phyloP scores from a whole-genome alignment of 768 basidiomycete genomes.

The Pisolithus albus region DNA sequence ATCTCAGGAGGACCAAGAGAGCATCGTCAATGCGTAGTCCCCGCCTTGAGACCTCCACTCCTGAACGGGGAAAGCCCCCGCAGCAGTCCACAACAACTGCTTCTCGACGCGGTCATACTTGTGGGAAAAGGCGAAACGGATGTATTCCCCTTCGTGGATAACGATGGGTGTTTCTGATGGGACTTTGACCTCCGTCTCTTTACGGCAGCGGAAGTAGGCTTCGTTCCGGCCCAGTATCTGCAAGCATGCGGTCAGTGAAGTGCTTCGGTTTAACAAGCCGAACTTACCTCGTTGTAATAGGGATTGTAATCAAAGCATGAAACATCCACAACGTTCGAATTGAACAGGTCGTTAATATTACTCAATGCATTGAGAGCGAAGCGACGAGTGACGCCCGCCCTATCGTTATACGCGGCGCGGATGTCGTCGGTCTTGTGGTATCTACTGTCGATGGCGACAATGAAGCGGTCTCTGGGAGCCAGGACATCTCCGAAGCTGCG shows the following conservation, averaged over 20 bases:
- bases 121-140: slow-evolving; percentile 1
- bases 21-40: not conserved
- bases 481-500: slow-evolving; percentile 2
- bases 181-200: not conserved
- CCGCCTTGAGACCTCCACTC: not conserved
- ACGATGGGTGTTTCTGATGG: not conserved
- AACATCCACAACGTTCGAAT: not conserved
- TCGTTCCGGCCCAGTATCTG: not conserved
- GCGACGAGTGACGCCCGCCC: not conserved
- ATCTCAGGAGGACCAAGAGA: not conserved
- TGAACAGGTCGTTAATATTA: slow-evolving; percentile 3
- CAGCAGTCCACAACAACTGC: not conserved
- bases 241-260: not conserved
- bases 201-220: not conserved
- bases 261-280: not conserved
- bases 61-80: not conserved
- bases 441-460: slow-evolving; percentile 2
- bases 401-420: slow-evolving; percentile 4
- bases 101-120: not conserved
- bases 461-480: not conserved
- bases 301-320: not conserved
- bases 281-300: slow-evolving; percentile 2
- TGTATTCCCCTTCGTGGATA: not conserved
- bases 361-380: slow-evolving; percentile 2
- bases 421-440: not conserved